Evolutionary conservation across 2,329 filamentous ascomycete species (phyloP).

Genomic region (Sphaceloma murrayae): DNA sequence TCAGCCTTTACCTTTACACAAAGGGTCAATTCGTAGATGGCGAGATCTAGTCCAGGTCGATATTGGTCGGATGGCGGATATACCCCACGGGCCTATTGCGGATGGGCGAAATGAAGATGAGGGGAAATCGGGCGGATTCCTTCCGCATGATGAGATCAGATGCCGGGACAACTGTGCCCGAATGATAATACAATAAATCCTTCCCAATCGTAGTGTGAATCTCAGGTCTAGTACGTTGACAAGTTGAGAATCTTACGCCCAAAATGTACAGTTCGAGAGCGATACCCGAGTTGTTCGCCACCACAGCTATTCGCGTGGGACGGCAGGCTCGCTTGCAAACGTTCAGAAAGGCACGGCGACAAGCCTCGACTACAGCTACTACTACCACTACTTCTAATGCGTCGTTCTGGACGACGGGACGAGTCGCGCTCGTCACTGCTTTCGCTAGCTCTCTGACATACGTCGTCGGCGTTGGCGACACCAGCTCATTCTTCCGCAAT

Average conservation of each 20-base stretch:
- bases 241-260: too few species aligned
- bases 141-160: neutral
- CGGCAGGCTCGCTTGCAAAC: neutral
- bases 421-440: constrained; percentile 40
- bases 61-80: neutral
- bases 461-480: constrained; percentile 37
- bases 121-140: neutral
- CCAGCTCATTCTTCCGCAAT: constrained; percentile 17
- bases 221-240: too few species aligned
- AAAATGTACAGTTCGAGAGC: neutral
- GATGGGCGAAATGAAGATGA: neutral
- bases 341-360: neutral
- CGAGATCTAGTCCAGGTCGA: too few species aligned
- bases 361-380: constrained; percentile 6
- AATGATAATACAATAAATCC: too few species aligned
- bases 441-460: constrained; percentile 46
- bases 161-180: neutral
- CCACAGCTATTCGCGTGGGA: neutral
- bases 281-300: neutral
- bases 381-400: neutral
- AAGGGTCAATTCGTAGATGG: too few species aligned
- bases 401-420: constrained; percentile 40
- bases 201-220: too few species aligned
- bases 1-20: too few species aligned
- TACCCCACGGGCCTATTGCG: neutral